These are phyloP conservation scores for Mycena galericulata DNA, from an alignment of 768 basidiomycete species.

Conservation along the genomic window DNA sequence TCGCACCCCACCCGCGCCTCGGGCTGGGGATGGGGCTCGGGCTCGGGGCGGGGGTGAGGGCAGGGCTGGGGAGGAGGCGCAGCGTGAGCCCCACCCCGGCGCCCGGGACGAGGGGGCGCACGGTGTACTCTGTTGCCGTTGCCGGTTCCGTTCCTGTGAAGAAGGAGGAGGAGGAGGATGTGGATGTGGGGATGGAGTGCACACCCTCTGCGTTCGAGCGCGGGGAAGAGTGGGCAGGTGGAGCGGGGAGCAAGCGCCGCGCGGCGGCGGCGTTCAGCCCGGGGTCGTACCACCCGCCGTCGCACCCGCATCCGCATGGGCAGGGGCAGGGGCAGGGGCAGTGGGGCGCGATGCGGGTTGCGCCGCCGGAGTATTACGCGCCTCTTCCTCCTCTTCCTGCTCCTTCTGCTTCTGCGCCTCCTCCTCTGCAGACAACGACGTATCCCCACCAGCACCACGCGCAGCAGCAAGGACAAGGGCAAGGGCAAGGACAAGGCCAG, in stretches of 20 bases:
- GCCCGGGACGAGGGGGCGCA: no score
- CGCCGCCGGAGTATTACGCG: no score
- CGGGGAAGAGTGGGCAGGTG: neutral
- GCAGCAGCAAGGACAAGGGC: neutral
- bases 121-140: neutral
- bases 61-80: neutral
- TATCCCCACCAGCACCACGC: no score
- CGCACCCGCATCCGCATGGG: conserved; percentile 6
- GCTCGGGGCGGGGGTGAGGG: no score
- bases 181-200: conserved; percentile 4
- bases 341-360: no score
- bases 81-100: conserved; percentile 9
- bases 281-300: conserved; percentile 20
- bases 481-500: neutral
- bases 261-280: conserved; percentile 34
- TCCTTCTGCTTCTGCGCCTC: no score
- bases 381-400: no score
- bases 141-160: neutral
- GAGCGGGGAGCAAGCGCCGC: conserved; percentile 24
- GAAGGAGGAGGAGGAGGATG: neutral
- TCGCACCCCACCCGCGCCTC: no score
- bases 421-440: no score
- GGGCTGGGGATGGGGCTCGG: no score
- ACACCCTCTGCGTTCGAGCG: no score
- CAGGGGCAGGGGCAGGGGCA: neutral